Percentiles rank a stretch among this genome's conserved stretches.
phyloP scores from a whole-genome alignment of 768 basidiomycete genomes.

The Phlegmacium glaucopus region DNA sequence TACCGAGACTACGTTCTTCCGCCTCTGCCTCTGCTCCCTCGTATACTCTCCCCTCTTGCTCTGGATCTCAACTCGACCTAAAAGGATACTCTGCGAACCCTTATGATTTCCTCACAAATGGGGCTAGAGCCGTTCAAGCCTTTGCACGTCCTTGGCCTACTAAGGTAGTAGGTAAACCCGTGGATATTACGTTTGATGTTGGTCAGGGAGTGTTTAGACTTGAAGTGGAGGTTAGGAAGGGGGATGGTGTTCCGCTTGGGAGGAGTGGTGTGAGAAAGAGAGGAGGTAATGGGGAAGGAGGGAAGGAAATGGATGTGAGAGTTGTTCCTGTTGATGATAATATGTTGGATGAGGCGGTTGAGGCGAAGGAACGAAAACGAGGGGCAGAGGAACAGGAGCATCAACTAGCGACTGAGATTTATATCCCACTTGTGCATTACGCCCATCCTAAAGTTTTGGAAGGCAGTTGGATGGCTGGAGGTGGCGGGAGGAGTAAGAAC shows the following conservation, averaged over 20 bases:
- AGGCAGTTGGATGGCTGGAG: constrained; percentile 3
- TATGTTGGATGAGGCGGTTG: constrained; percentile 30
- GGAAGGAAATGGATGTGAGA: constrained; percentile 24
- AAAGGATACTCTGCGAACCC: constrained; percentile 39
- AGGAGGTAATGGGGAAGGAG: constrained; percentile 43
- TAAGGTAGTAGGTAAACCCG: constrained; percentile 66
- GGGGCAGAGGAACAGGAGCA: constrained; percentile 32
- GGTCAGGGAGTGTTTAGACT: constrained; percentile 66
- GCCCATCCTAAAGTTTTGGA: constrained; percentile 41
- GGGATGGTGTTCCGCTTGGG: background rate
- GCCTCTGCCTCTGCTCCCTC: background rate
- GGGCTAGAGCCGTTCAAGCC: constrained; percentile 80
- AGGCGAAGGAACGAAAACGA: constrained; percentile 33
- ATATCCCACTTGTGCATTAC: constrained; percentile 87
- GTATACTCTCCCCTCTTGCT: background rate
- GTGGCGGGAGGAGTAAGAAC: constrained; percentile 1
- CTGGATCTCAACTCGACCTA: background rate
- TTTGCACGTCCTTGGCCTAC: constrained; percentile 84
- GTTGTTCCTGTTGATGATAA: background rate
- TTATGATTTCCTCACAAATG: constrained; percentile 77
- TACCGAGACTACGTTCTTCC: constrained; percentile 20
- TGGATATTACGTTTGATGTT: constrained; percentile 74
- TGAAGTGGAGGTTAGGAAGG: constrained; percentile 55
- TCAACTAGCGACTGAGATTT: constrained; percentile 80
- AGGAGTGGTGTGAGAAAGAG: constrained; percentile 9